Conservation (phyloP, 108 stramenopile species). For the Cyclotella sp. region DNA sequence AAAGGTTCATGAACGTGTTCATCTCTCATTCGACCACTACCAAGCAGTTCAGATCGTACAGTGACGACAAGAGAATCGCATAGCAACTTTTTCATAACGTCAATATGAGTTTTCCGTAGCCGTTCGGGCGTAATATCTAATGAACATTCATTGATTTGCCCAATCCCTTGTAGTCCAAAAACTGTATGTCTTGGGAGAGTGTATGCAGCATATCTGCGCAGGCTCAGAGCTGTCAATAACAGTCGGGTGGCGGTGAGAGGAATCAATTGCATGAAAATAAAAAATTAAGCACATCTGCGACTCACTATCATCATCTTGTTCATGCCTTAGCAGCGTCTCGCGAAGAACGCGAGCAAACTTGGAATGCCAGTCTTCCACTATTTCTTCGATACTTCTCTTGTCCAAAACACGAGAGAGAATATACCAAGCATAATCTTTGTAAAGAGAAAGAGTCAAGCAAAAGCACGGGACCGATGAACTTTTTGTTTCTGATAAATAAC, state of each 20-base stretch:
- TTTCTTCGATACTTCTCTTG: conserved; percentile 3
- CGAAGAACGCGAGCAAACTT: conserved; percentile 29
- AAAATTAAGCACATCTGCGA: not conserved
- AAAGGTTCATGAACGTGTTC: conserved; percentile 9
- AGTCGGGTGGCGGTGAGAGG: not conserved
- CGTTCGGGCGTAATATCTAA: conserved; percentile 1
- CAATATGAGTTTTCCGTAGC: conserved; percentile 3
- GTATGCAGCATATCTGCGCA: conserved; percentile 35
- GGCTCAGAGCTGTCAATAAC: conserved; percentile 10
- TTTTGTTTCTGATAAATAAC: conserved; percentile 23
- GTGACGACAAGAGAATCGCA: conserved; percentile 28
- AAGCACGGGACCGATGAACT: conserved; percentile 32
- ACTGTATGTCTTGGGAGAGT: conserved; percentile 39
- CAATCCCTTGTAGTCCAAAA: conserved; percentile 32
- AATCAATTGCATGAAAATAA: not conserved
- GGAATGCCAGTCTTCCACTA: conserved; percentile 34
- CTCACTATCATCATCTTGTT: conserved; percentile 32
- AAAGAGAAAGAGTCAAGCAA: conserved; percentile 32
- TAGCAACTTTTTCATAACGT: conserved; percentile 37
- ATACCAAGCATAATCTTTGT: conserved; percentile 43
- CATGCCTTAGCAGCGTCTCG: conserved; percentile 23
- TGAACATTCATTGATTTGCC: not conserved
- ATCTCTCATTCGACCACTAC: conserved; percentile 24
- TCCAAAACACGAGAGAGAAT: conserved; percentile 20
- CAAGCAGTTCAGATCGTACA: conserved; percentile 25